These are phyloP conservation scores for Amanita phalloides DNA, from an alignment of 768 basidiomycete genomes.

Conservation along the genomic window DNA sequence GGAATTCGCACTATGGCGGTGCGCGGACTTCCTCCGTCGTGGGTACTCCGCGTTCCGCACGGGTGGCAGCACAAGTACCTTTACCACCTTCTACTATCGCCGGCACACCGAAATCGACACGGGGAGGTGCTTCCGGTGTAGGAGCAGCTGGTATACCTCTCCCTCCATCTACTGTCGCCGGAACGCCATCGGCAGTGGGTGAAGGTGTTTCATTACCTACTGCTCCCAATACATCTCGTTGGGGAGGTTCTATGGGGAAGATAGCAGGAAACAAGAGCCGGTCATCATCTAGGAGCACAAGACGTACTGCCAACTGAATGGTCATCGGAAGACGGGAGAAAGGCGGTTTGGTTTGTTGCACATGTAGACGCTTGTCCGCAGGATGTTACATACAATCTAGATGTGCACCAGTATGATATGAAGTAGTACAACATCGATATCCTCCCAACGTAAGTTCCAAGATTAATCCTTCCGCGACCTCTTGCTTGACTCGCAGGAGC, in stretches of 20 bases:
- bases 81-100: conserved; percentile 6
- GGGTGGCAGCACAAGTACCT: conserved; percentile 4
- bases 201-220: background rate
- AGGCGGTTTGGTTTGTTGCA: background rate
- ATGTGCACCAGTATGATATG: background rate
- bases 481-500: conserved; percentile 5
- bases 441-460: background rate
- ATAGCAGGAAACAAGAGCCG: conserved; percentile 2
- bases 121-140: background rate
- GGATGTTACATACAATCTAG: background rate
- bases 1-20: background rate
- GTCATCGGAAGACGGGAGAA: too few relatives aligned
- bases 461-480: background rate
- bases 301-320: background rate
- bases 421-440: background rate
- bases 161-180: conserved; percentile 1
- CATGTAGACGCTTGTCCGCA: background rate
- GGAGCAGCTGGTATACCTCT: background rate
- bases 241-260: background rate
- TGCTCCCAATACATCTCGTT: conserved; percentile 4
- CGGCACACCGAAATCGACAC: background rate
- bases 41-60: conserved; percentile 5
- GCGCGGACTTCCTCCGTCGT: background rate
- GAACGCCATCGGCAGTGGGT: background rate
- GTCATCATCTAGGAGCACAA: conserved; percentile 1